Evolutionary conservation across 208 protist genomes (phyloP).

Genomic region (Acanthamoeba royreba): DNA sequence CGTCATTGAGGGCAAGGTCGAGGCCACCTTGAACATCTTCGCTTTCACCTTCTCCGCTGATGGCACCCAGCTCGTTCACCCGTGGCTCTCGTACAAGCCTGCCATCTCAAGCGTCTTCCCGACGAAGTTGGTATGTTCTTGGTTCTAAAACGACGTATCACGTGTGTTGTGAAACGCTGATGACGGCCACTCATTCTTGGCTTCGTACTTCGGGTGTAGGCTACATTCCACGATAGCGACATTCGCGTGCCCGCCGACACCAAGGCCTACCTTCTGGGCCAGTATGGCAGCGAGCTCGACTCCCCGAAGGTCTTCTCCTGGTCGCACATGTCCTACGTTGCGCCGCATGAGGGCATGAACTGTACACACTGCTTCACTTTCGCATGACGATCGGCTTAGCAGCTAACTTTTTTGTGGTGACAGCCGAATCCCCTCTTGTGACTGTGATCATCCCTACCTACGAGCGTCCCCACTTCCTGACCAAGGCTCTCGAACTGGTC

Average conservation of each 20-base stretch:
- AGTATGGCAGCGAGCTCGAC: conserved; percentile 8
- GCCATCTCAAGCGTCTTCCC: not conserved
- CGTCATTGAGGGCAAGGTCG: not conserved
- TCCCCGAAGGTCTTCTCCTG: not conserved
- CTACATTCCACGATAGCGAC: not conserved
- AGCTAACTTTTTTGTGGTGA: too few relatives aligned
- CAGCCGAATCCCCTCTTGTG: not conserved
- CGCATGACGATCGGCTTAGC: too few relatives aligned
- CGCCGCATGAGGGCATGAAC: not conserved
- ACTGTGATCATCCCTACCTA: not conserved
- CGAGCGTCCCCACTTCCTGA: not conserved
- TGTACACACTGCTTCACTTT: not conserved
- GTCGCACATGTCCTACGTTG: not conserved
- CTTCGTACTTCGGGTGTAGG: too few relatives aligned
- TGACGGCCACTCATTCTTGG: too few relatives aligned
- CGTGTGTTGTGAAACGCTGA: too few relatives aligned
- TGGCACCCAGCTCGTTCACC: not conserved
- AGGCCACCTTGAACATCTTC: not conserved
- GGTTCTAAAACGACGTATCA: not conserved
- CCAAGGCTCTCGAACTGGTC: not conserved
- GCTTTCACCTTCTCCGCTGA: not conserved
- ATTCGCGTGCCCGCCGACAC: not conserved
- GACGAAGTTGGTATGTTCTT: not conserved
- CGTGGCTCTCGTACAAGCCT: not conserved
- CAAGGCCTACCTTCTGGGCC: not conserved